Percentiles rank a stretch among this genome's conserved stretches.
Evolutionary conservation across 2,329 filamentous ascomycete genomes (phyloP).

Genomic region (Emergomyces africanus): DNA sequence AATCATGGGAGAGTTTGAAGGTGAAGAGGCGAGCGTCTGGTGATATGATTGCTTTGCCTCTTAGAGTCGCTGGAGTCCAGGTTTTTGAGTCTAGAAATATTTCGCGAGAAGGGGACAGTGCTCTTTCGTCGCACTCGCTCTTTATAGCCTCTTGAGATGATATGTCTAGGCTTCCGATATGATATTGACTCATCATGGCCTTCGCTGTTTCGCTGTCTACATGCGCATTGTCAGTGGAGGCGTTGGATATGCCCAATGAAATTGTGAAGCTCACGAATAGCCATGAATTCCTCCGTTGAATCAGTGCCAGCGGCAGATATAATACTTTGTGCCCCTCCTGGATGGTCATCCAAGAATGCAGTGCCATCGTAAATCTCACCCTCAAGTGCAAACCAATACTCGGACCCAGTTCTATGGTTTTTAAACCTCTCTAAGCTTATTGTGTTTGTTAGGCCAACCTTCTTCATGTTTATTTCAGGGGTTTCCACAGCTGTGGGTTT

Average conservation of each 20-base stretch:
- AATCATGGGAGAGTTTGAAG: constrained; percentile 60
- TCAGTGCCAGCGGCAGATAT: constrained; percentile 70
- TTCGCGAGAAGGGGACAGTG: constrained; percentile 34
- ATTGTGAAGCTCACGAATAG: constrained; percentile 58
- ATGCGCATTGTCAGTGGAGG: constrained; percentile 13
- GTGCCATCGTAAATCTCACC: constrained; percentile 85
- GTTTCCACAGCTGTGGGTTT: constrained; percentile 36
- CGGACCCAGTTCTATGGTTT: constrained; percentile 49
- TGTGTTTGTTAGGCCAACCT: constrained; percentile 46
- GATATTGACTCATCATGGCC: constrained; percentile 73
- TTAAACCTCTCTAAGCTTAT: constrained; percentile 62
- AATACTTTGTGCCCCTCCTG: constrained; percentile 77
- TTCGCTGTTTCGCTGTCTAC: constrained; percentile 85
- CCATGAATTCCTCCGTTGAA: constrained; percentile 76
- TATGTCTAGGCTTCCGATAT: constrained; percentile 64
- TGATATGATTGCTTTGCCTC: constrained; percentile 56
- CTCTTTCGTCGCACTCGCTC: constrained; percentile 27
- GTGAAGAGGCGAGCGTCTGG: constrained; percentile 70
- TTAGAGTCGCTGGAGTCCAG: constrained; percentile 63
- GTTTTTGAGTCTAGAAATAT: constrained; percentile 57
- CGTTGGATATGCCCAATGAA: background rate
- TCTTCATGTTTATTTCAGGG: constrained; percentile 66
- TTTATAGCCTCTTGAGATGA: constrained; percentile 43
- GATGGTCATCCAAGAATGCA: constrained; percentile 65
- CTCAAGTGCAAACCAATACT: constrained; percentile 79